Evolutionary conservation across 78 protist genomes (phyloP), one percentile per base, ranked within the genome.

Genomic region (Dictyostelium purpureum): DNA sequence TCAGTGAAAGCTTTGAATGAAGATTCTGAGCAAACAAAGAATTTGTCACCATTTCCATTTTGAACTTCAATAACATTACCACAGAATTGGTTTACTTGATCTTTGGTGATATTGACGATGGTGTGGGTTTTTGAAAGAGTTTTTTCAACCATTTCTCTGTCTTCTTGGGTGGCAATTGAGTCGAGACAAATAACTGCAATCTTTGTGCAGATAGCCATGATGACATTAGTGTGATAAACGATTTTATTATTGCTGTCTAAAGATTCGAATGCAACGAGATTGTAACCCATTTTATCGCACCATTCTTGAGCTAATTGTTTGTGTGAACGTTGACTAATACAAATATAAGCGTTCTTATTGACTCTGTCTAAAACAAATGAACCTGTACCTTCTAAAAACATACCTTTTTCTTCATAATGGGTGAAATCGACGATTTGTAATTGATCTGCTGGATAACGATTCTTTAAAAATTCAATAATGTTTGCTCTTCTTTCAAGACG

Each of bases 21-120:
- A 19, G 87, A 65, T 24, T 59, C 3, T 26, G 94, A 83, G 42
- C 79, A 33, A 40, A 87, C 97, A 4, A 80, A 73, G 31, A 73
- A 63, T 37, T 75, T 63, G 6, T 79, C 67, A 42, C 75, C 59
- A 12, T 54, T 67, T 7, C 12, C 11, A 7, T 71, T 57, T 42
- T 33, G 31, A 42, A 95, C 88, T 43, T 95, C 95, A 54, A 95
- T 71, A 16, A 95, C 88, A 54, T 95, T 95, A 18, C 97, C 97
- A 76, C 94, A 82, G 45, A 95, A 88, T 19, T 52, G 10, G 31
- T 57, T 40, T 12, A 90, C 77, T 79, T 96, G 97, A 11, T 78
- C 88, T 12, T 56, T 24, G 1, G 95, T 61, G 47, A 96, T 92
- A 24, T 28, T 28, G 2, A 96, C 75, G 26, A 96, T 31, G 16